Evolutionary conservation across 139 green algal genomes (phyloP).

Genomic region (Marvania coccoides): DNA sequence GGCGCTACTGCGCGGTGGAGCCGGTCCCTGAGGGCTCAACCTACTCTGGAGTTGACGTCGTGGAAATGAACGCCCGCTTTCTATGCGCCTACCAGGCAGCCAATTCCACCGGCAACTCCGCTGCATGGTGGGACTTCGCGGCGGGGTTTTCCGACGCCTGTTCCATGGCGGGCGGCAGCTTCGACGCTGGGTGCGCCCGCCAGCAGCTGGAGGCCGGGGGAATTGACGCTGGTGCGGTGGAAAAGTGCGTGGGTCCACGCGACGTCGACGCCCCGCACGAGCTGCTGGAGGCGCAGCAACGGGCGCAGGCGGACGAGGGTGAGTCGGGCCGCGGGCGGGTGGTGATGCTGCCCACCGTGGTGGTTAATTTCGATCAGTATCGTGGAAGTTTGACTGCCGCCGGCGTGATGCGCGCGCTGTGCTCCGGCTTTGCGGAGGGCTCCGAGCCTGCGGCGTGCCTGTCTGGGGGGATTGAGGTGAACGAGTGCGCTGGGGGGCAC

Average conservation of each 20-base stretch:
- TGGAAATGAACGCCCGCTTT: constrained; percentile 59
- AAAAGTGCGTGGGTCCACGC: constrained; percentile 43
- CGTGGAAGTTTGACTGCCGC: constrained; percentile 29
- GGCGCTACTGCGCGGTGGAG: constrained; percentile 48
- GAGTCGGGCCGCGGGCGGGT: constrained; percentile 34
- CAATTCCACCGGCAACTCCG: constrained; percentile 23
- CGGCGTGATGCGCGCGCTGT: constrained; percentile 55
- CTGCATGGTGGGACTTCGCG: constrained; percentile 58
- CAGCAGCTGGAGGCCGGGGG: constrained; percentile 22
- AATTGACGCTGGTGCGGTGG: constrained; percentile 26
- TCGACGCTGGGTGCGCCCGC: constrained; percentile 37
- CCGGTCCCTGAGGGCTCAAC: not conserved
- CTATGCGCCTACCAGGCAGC: constrained; percentile 52
- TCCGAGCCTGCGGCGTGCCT: constrained; percentile 57
- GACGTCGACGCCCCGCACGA: constrained; percentile 23
- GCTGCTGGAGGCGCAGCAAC: constrained; percentile 33
- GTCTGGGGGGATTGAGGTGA: constrained; percentile 18
- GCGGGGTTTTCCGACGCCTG: constrained; percentile 38
- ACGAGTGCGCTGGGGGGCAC: constrained; percentile 36
- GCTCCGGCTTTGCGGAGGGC: constrained; percentile 56
- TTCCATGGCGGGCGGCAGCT: constrained; percentile 34
- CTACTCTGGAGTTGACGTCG: constrained; percentile 31
- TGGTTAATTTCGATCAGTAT: constrained; percentile 53
- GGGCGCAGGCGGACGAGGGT: constrained; percentile 16
- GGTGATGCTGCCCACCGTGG: constrained; percentile 60